A percentile compares a stretch with the other conserved stretches of the same genome.
phyloP scores from a whole-genome alignment of 192 early-diverging fungal genomes.

The Gonapodya prolifera region DNA sequence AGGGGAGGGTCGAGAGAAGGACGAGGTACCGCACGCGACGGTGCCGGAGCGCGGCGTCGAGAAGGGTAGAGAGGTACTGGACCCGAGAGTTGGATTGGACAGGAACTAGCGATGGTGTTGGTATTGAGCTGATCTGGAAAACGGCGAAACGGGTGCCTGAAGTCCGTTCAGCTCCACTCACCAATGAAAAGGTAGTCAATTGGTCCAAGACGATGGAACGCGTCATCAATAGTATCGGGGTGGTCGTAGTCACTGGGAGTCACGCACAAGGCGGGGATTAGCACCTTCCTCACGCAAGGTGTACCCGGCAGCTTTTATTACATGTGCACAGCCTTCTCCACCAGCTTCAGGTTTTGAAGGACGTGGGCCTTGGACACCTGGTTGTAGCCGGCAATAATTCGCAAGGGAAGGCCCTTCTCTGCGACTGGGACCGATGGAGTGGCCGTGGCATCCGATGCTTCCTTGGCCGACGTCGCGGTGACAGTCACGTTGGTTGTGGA shows the following conservation, averaged over 20 bases:
- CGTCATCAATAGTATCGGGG: neutral
- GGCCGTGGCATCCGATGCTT: neutral
- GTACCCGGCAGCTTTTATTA: no score
- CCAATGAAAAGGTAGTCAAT: neutral
- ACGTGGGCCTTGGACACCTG: neutral
- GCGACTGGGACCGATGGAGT: neutral
- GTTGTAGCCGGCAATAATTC: neutral
- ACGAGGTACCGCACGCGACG: slow-evolving; percentile 6
- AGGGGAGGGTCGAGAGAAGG: slow-evolving; percentile 1
- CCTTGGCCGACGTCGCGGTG: neutral
- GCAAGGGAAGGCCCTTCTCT: neutral
- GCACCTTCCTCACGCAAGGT: no score
- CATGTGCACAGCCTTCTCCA: neutral
- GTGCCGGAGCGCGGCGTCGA: slow-evolving; percentile 1
- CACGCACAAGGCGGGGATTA: no score
- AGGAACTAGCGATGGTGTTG: neutral
- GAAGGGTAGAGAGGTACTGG: neutral
- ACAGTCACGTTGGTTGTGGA: neutral
- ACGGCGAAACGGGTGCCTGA: neutral
- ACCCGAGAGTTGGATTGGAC: neutral
- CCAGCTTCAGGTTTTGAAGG: neutral
- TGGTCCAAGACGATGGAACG: neutral
- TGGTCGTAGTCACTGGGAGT: neutral
- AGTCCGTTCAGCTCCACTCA: no score
- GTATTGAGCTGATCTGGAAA: neutral